Percentiles rank a stretch among this genome's conserved stretches.
phyloP scores from a whole-genome alignment of 306 rosid species.

The Prunus davidiana region DNA sequence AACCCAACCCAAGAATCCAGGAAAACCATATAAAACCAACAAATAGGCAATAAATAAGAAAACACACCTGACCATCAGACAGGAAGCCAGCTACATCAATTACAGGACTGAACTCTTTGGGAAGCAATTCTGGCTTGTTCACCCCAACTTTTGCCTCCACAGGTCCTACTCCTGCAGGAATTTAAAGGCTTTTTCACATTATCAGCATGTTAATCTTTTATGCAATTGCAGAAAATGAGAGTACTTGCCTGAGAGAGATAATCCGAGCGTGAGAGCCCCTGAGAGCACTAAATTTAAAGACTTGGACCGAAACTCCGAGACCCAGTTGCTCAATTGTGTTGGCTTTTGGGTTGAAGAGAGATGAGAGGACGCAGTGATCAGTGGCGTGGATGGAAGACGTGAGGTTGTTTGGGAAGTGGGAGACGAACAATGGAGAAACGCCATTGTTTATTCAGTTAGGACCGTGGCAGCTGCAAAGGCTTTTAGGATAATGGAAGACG shows the following conservation, averaged over 20 bases:
- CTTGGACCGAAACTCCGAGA: conserved; percentile 34
- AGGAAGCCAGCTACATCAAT: conserved; percentile 98
- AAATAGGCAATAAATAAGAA: not conserved
- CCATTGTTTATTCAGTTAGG: conserved; percentile 22
- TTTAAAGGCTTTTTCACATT: not conserved
- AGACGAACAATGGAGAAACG: conserved; percentile 34
- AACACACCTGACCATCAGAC: conserved; percentile 84
- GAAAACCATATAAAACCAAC: not conserved
- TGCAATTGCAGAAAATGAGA: not conserved
- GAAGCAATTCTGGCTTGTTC: conserved; percentile 92
- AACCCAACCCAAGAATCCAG: not conserved
- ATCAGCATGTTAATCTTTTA: not conserved
- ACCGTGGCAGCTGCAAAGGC: not conserved
- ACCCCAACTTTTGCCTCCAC: conserved; percentile 83
- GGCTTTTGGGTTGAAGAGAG: conserved; percentile 28
- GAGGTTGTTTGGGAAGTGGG: conserved; percentile 20
- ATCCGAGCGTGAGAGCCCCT: conserved; percentile 61
- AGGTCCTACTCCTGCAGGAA: conserved; percentile 39
- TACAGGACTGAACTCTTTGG: conserved; percentile 70
- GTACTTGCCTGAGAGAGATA: conserved; percentile 54
- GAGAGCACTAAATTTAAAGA: conserved; percentile 59
- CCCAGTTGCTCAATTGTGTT: conserved; percentile 17
- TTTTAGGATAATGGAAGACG: not conserved
- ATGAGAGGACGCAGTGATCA: conserved; percentile 28
- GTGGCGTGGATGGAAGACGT: conserved; percentile 15